Base-by-base conservation (phyloP, 2,329 filamentous ascomycete genomes). In the Cadophora gregata region DNA sequence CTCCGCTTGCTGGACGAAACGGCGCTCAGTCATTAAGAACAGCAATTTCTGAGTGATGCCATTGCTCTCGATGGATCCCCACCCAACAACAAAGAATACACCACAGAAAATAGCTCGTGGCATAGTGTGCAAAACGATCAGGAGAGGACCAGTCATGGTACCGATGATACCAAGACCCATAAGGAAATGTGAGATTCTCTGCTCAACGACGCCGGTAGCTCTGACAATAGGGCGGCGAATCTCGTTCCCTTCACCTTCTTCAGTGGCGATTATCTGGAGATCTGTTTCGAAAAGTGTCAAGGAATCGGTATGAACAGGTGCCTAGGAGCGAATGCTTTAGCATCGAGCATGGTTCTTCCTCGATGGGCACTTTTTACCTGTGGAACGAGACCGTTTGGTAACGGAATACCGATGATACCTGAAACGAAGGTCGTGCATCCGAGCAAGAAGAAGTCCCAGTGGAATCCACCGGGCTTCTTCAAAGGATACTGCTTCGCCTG, bases 311-410 rank as follows among this genome's bases (percentile, higher is more conserved):
- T 88, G 86, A 21, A 87, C 85, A 0, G 85, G 85, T 6, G 85
- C 86, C 78, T 87, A n/a, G 59, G 42, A 48, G 67, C n/a, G 16
- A 42, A 21, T 47, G 16, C 4, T n/a, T 58, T 36, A 58, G 33
- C 29, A 60, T 16, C 21, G 2, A 62, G 21, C 31, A 7, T 12
- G 38, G 16, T 3, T 16, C 8, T 12, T 21, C 14, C 36, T 45
- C 19, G 25, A 29, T 10, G 27, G 19, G 19, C n/a, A 10, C 1
- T 38, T 2, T 9, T 21, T 66, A 73, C 74, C 70, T 77, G 84
- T 0, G 85, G 85, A n/a, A 86, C 84, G 0, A 88, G 79, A 5
- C 85, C 85, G 65, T 88, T 88, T 2, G 85, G 85, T 45, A 87
- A 80, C 0, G 85, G 85, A 7, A 87, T 80, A 2, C 84, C 84